These are phyloP conservation scores for Decorospora gaudefroyi DNA, from an alignment of 2,329 filamentous ascomycete genomes.

Conservation along the genomic window DNA sequence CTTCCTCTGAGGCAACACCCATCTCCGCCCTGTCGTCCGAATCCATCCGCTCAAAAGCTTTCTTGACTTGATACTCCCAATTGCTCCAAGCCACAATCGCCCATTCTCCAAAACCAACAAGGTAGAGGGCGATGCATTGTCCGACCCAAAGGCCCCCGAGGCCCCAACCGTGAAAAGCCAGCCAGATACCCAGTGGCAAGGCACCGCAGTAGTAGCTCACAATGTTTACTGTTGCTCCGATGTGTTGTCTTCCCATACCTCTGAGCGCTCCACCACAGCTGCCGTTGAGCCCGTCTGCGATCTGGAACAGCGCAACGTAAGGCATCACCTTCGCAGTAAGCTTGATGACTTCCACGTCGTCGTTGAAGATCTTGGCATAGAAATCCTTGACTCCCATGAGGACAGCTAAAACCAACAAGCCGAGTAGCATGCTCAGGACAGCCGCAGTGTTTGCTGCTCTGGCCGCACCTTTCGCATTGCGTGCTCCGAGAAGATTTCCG, in stretches of 20 bases:
- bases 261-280: constrained; percentile 79
- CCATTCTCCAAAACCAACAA: constrained; percentile 81
- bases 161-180: constrained; percentile 86
- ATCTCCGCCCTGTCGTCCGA: constrained; percentile 50
- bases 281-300: constrained; percentile 84
- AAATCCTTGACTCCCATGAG: constrained; percentile 72
- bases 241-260: constrained; percentile 85
- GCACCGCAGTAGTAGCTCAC: constrained; percentile 84
- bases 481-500: constrained; percentile 77
- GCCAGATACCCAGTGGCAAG: constrained; percentile 77
- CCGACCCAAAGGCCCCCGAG: constrained; percentile 80
- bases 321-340: constrained; percentile 80
- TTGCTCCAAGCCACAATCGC: constrained; percentile 74
- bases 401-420: constrained; percentile 66
- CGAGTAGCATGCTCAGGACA: constrained; percentile 70
- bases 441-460: constrained; percentile 77
- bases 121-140: constrained; percentile 71
- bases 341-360: constrained; percentile 70
- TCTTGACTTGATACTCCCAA: constrained; percentile 74
- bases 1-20: constrained; percentile 34
- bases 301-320: constrained; percentile 86
- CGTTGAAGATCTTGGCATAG: constrained; percentile 80
- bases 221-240: constrained; percentile 80
- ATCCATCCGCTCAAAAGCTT: constrained; percentile 73
- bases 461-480: constrained; percentile 66